These are phyloP conservation scores for Thielaviopsis euricoi DNA, from an alignment of 2,329 filamentous ascomycete genomes.

Conservation along the genomic window DNA sequence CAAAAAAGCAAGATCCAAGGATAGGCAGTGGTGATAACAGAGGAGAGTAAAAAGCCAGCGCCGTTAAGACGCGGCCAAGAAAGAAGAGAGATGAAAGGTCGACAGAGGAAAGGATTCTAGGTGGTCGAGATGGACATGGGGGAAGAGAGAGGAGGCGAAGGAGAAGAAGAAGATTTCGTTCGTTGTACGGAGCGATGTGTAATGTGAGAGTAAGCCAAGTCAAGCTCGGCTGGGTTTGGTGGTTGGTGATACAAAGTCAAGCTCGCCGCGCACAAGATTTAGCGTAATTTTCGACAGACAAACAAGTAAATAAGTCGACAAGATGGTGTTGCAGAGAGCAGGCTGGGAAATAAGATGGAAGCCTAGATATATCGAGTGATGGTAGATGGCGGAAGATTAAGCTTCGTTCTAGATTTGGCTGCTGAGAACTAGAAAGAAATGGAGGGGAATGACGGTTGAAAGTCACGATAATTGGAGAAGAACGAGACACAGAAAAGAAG, in stretches of 20 bases:
- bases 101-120: background rate
- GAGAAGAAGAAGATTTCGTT: background rate
- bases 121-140: background rate
- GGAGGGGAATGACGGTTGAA: too few species aligned
- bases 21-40: background rate
- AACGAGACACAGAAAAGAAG: too few species aligned
- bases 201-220: background rate
- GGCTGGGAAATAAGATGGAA: too few species aligned
- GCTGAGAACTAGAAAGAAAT: too few species aligned
- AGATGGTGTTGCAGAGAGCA: too few species aligned
- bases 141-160: too few species aligned
- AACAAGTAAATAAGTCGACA: background rate
- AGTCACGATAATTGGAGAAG: too few species aligned
- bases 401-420: too few species aligned
- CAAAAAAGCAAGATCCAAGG: constrained; percentile 13
- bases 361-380: too few species aligned
- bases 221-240: background rate
- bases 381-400: too few species aligned
- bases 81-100: background rate
- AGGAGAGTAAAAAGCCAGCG: constrained; percentile 21
- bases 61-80: constrained; percentile 27
- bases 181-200: background rate
- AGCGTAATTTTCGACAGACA: background rate
- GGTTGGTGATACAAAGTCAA: background rate
- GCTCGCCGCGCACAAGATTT: background rate